Conservation (phyloP, 1,139 yeast genomes). For the Suhomyces coccinellae region DNA sequence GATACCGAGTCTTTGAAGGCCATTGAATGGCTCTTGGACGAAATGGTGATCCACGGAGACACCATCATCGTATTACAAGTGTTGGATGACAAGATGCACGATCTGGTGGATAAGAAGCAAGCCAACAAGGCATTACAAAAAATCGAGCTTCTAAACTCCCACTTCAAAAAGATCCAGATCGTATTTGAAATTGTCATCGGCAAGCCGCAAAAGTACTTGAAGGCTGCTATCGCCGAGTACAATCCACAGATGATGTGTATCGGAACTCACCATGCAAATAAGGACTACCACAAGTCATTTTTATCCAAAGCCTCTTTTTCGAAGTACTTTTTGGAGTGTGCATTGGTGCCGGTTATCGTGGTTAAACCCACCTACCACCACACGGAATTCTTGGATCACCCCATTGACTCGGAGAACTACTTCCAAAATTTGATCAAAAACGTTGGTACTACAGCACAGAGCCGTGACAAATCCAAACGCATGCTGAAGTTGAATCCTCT, state of each 20-base stretch:
- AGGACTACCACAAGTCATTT: constrained; percentile 39
- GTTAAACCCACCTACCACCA: constrained; percentile 58
- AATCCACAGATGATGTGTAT: constrained; percentile 66
- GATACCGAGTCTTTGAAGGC: constrained; percentile 60
- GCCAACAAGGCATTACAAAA: constrained; percentile 38
- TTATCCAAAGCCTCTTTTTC: constrained; percentile 51
- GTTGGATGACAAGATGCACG: constrained; percentile 44
- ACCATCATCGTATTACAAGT: constrained; percentile 63
- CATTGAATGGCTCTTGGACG: constrained; percentile 65
- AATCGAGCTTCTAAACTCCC: constrained; percentile 49
- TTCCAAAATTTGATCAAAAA: constrained; percentile 32
- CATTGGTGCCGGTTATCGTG: constrained; percentile 67
- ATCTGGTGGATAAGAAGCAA: constrained; percentile 28
- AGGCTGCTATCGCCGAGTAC: constrained; percentile 58
- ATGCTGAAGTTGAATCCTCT: constrained; percentile 10
- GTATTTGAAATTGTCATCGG: constrained; percentile 65
- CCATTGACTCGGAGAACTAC: constrained; percentile 32
- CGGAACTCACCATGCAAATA: constrained; percentile 49
- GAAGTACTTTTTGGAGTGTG: constrained; percentile 64
- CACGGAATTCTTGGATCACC: constrained; percentile 25
- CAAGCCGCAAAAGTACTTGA: constrained; percentile 55
- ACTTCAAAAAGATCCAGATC: constrained; percentile 50
- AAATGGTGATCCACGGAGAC: constrained; percentile 63
- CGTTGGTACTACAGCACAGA: constrained; percentile 16
- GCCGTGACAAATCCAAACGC: constrained; percentile 9